Percentiles rank a stretch among this genome's conserved stretches.
Conservation (phyloP, 1,284 basidiomycete genomes). For the Somion occarium region DNA sequence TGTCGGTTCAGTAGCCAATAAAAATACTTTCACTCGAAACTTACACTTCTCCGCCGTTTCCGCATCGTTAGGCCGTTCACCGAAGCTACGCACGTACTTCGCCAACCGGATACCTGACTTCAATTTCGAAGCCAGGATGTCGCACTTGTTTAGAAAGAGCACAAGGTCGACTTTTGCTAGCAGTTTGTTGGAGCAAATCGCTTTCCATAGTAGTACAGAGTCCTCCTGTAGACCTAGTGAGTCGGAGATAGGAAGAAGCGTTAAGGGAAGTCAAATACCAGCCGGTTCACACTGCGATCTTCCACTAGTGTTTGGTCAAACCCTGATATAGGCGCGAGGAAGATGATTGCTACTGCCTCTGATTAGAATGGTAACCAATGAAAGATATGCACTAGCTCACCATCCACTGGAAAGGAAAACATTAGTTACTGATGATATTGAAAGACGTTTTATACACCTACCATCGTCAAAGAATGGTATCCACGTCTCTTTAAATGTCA, state of each 20-base stretch:
- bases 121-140: slow-evolving; percentile 66
- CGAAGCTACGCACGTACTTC: slow-evolving; percentile 71
- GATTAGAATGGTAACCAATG: background rate
- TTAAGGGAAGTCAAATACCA: slow-evolving; percentile 37
- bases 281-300: slow-evolving; percentile 64
- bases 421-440: background rate
- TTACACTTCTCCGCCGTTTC: slow-evolving; percentile 68
- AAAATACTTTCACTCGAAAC: too few relatives aligned
- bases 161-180: slow-evolving; percentile 69
- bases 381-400: too few relatives aligned
- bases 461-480: slow-evolving; percentile 74
- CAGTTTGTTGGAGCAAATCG: slow-evolving; percentile 69
- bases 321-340: slow-evolving; percentile 74
- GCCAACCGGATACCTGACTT: slow-evolving; percentile 53
- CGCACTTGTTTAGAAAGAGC: slow-evolving; percentile 78
- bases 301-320: slow-evolving; percentile 75
- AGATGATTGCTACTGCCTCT: slow-evolving; percentile 64
- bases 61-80: slow-evolving; percentile 66
- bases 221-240: slow-evolving; percentile 49
- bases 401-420: background rate
- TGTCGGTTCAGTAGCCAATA: background rate
- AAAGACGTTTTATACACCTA: slow-evolving; percentile 23
- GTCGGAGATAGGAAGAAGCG: background rate
- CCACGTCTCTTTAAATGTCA: slow-evolving; percentile 47
- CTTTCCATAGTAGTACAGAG: slow-evolving; percentile 76